Evolutionary conservation across 1,284 basidiomycete species (phyloP), one percentile per base, ranked within the genome.

Genomic region (Calocybe gambosa): DNA sequence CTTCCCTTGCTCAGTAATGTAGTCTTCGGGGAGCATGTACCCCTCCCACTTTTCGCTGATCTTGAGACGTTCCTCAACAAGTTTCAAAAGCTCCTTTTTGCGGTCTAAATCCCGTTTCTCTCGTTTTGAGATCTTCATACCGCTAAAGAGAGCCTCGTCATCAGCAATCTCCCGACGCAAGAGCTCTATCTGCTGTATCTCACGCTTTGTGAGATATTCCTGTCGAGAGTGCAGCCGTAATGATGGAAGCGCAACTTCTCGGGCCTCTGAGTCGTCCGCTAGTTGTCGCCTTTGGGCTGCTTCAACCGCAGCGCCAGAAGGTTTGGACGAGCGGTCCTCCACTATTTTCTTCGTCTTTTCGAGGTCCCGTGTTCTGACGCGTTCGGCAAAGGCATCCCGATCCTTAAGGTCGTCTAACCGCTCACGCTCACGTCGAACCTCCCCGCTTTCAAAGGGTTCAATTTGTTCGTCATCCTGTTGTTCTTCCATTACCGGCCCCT

Each of bases 1-100:
- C 65, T 93, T 95, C n/a, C 96, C 96, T 64, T 97, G 92, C 60
- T 97, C 95, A 0, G 95, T 99, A 58, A 98, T 78, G 61, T 99
- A 99, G 67, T 99, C 95, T 57, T 96, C 93, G 0, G 93, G 94
- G 31, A 96, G 77, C 69, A 88, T 87, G 59, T 97, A 97, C 3
- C 93, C 93, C 52, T 96, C 93, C 65, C 78, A 90, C 52, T 91
- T 89, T 69, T 96, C 93, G 62, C 93, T 90, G 51, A 99, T 96
- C 60, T 82, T 85, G 52, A 93, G 75, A 16, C 94, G 81, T 62
- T 95, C 94, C 65, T 99, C 94, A 48, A 96, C 94, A 25, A 99
- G 78, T 39, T 80, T 78, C 15, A 99, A 70, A 7, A 98, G 76
- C 61, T 97, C 90, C 68, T 94, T 96, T 73, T 98, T 98, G 57